Evolutionary conservation across 2,329 filamentous ascomycete genomes (phyloP).

Genomic region (Cladosporium velox): DNA sequence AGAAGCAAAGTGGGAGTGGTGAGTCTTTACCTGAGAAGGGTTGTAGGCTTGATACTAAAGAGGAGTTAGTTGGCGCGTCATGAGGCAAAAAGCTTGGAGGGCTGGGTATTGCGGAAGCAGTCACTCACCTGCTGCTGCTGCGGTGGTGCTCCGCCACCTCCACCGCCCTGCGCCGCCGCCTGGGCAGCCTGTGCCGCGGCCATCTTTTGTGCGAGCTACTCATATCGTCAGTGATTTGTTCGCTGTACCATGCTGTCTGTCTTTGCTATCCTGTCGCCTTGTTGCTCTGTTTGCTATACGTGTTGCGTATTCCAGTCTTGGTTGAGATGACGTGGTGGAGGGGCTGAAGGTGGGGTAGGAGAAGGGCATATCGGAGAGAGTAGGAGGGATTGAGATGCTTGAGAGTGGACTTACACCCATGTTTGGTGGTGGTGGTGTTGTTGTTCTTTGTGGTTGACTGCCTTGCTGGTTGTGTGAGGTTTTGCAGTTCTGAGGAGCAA

Average conservation of each 20-base stretch:
- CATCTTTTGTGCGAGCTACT: slow-evolving; percentile 50
- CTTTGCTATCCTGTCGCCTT: neutral
- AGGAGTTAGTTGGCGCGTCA: slow-evolving; percentile 11
- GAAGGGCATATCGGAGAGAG: neutral
- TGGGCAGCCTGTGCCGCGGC: slow-evolving; percentile 43
- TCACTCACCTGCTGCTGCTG: slow-evolving; percentile 56
- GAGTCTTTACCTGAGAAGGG: slow-evolving; percentile 30
- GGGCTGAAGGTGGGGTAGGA: slow-evolving; percentile 14
- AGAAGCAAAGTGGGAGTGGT: neutral
- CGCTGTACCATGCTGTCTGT: neutral
- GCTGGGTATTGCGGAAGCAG: slow-evolving; percentile 27
- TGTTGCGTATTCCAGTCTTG: slow-evolving; percentile 4
- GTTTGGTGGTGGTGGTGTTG: neutral
- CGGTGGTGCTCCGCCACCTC: slow-evolving; percentile 26
- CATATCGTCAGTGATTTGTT: slow-evolving; percentile 3
- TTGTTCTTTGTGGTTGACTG: neutral
- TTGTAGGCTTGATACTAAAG: slow-evolving; percentile 56
- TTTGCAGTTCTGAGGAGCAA: neutral
- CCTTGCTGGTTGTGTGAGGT: neutral
- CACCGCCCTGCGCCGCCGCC: slow-evolving; percentile 30
- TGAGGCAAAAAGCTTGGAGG: slow-evolving; percentile 44
- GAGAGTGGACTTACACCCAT: slow-evolving; percentile 13
- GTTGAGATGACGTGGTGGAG: slow-evolving; percentile 11
- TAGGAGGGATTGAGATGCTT: neutral
- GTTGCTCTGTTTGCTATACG: neutral